phyloP scores from a whole-genome alignment of 768 basidiomycete species.

The Gymnopilus junonius region DNA sequence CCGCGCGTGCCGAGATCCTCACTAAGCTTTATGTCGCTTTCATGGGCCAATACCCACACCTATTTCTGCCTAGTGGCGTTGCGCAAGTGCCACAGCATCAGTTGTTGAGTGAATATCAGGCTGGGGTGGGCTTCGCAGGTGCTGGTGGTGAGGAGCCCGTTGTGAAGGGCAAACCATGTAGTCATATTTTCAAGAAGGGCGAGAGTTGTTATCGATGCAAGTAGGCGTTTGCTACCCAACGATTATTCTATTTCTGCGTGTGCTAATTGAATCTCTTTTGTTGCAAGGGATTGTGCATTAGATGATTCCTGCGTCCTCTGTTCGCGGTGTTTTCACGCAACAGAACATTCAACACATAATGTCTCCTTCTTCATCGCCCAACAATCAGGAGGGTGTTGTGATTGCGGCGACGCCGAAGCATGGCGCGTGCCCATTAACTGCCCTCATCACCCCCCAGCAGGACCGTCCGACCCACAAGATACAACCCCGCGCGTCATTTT shows the following conservation, averaged over 20 bases:
- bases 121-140: conserved; percentile 55
- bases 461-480: conserved; percentile 30
- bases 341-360: conserved; percentile 87
- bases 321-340: conserved; percentile 85
- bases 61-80: conserved; percentile 73
- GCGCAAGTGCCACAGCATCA: conserved; percentile 64
- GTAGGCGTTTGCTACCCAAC: conserved; percentile 59
- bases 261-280: conserved; percentile 8
- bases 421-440: conserved; percentile 76
- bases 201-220: conserved; percentile 95
- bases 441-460: conserved; percentile 70
- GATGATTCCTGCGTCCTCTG: conserved; percentile 93
- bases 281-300: conserved; percentile 90
- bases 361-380: conserved; percentile 93
- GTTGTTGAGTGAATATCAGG: conserved; percentile 74
- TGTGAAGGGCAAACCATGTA: conserved; percentile 77
- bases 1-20: conserved; percentile 81
- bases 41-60: conserved; percentile 75
- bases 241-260: neutral
- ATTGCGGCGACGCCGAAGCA: conserved; percentile 91
- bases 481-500: conserved; percentile 45
- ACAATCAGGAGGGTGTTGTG: conserved; percentile 92
- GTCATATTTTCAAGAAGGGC: conserved; percentile 86
- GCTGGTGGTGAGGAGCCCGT: conserved; percentile 63
- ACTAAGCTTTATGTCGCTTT: conserved; percentile 81